Evolutionary conservation across 345 rosid species (phyloP), one percentile per base, ranked within the genome.

Genomic region (Gossypium stocksii): DNA sequence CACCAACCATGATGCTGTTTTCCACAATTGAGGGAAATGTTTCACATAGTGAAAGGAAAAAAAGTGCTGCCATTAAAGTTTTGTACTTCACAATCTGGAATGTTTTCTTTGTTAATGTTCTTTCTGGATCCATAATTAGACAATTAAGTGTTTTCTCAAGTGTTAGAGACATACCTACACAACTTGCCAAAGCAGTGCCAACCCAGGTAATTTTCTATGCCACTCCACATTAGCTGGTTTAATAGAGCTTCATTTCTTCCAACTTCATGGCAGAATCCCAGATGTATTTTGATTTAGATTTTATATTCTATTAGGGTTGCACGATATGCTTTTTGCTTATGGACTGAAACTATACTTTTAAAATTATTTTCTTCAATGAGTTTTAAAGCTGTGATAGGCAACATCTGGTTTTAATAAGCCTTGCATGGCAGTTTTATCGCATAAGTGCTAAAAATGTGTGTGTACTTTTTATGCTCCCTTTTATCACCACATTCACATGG

Each of bases 41-140:
- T 52, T 89, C 97, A 49, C 90, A 89, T 43, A 84, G 98, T 75
- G 79, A 76, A 77, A 87, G 98, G 83, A 94, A 94, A 82, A 89
- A 51, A 80, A 94, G 98, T 75, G 93, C 98, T 69, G 85, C 93
- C 79, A 74, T 84, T 79, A 94, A 93, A 82, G 83, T 92, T 46
- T 76, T 89, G 77, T 85, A 84, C 86, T 94, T 94, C 91, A 91
- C 87, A 45, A 92, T 94, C 77, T 94, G 92, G 98, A 94, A 94
- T 74, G 93, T 94, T 70, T 94, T 92, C 88, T 92, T 94, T 29
- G 82, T 89, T 73, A 94, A 92, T 77, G 86, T 91, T 68, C 79
- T 94, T 51, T 87, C 98, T 7, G 97, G 98, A 20, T 87, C 97
- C 22, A 77, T 92, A 69, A 89, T 94, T 41, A 79, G 77, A 64